Conservation (phyloP, 345 rosid species). For the Pelargonium nanum region DNA sequence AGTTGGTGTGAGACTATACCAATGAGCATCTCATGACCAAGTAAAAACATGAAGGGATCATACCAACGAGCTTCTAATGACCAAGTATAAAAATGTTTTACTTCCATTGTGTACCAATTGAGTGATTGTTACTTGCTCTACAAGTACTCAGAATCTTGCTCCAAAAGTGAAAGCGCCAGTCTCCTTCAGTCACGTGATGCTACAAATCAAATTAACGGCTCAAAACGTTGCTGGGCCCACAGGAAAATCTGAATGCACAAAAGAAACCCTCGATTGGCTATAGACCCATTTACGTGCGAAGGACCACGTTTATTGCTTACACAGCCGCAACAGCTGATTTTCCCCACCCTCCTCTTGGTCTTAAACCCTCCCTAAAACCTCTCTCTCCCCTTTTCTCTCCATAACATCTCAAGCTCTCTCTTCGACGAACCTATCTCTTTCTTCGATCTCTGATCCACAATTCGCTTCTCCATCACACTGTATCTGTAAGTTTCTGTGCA, state of each 20-base stretch:
- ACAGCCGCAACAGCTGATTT: not conserved
- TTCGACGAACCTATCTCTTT: not conserved
- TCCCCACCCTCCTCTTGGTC: slow-evolving; percentile 1
- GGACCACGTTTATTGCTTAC: not conserved
- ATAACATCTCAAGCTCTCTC: no score
- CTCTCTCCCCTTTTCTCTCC: not conserved
- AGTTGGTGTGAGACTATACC: no score
- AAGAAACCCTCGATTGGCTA: not conserved
- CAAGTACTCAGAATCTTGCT: not conserved
- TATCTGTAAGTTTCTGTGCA: not conserved
- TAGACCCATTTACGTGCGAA: not conserved
- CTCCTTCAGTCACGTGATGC: no score
- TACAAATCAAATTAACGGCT: not conserved
- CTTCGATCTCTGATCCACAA: not conserved
- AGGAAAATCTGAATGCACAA: not conserved
- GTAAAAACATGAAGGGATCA: no score
- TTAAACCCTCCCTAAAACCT: slow-evolving; percentile 12
- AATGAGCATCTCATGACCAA: no score
- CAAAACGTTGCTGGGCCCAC: not conserved
- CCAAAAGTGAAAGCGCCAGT: no score
- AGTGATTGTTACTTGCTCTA: not conserved
- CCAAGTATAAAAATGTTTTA: no score
- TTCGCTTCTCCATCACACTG: not conserved
- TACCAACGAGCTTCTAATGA: no score
- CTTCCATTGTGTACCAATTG: no score